Conservation (phyloP, 768 basidiomycete genomes). For the Auriscalpium orientale region DNA sequence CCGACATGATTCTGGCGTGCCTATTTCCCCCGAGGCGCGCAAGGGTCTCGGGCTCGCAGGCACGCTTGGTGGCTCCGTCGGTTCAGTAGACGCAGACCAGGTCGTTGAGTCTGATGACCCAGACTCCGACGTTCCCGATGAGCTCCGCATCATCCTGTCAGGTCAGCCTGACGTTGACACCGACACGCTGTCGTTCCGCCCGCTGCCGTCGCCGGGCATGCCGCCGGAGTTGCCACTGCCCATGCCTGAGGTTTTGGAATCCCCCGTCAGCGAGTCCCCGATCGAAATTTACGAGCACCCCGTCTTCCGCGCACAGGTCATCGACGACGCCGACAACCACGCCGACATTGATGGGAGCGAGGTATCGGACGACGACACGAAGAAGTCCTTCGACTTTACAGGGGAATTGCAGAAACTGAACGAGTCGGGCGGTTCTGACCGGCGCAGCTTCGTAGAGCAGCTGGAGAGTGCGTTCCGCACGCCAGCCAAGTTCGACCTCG, state of each 20-base stretch:
- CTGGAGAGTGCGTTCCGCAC: conserved; percentile 75
- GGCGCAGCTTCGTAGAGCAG: conserved; percentile 73
- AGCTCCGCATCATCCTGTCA: conserved; percentile 56
- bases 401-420: conserved; percentile 66
- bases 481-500: conserved; percentile 59
- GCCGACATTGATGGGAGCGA: conserved; percentile 34
- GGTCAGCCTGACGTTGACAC: conserved; percentile 27
- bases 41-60: conserved; percentile 56
- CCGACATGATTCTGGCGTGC: conserved; percentile 17
- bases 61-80: conserved; percentile 58
- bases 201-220: conserved; percentile 31
- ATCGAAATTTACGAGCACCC: conserved; percentile 24
- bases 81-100: conserved; percentile 35
- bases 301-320: conserved; percentile 36
- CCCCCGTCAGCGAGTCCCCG: background rate
- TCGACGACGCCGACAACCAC: conserved; percentile 37
- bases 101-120: conserved; percentile 48
- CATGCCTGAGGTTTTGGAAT: conserved; percentile 5
- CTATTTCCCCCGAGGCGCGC: conserved; percentile 43
- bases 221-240: conserved; percentile 38
- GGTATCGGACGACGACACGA: conserved; percentile 56
- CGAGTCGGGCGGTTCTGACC: conserved; percentile 60
- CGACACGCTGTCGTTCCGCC: conserved; percentile 26
- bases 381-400: conserved; percentile 80
- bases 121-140: conserved; percentile 77